Evolutionary conservation across 1,284 basidiomycete species (phyloP).

Genomic region (Sphagnurus paluster): DNA sequence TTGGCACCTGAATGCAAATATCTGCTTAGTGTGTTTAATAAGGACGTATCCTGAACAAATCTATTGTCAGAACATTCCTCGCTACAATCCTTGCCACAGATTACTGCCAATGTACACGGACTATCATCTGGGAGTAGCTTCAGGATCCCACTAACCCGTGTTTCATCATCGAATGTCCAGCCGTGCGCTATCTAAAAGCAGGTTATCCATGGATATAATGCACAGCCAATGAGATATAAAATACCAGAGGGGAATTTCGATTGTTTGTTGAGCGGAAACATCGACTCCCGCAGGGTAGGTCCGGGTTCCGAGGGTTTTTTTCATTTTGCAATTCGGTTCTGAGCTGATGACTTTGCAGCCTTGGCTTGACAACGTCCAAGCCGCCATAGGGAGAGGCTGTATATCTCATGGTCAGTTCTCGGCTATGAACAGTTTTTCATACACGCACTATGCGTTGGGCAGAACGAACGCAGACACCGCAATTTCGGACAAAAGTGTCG

Average conservation of each 20-base stretch:
- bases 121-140: conserved; percentile 34
- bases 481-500: conserved; percentile 31
- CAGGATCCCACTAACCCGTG: conserved; percentile 29
- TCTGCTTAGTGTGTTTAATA: conserved; percentile 16
- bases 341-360: conserved; percentile 16
- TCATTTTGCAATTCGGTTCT: too few species aligned
- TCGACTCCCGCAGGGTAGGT: too few species aligned
- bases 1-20: conserved; percentile 26
- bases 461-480: conserved; percentile 24
- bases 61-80: conserved; percentile 32
- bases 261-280: too few species aligned
- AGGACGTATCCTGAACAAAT: not conserved
- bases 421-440: too few species aligned
- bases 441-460: conserved; percentile 20
- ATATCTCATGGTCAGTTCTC: not conserved
- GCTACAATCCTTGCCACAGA: conserved; percentile 43
- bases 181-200: too few species aligned
- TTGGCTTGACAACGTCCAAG: conserved; percentile 19
- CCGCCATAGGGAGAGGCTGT: conserved; percentile 4
- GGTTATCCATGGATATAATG: too few species aligned
- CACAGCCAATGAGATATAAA: too few species aligned
- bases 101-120: conserved; percentile 44
- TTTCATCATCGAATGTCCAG: too few species aligned
- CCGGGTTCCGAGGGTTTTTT: too few species aligned
- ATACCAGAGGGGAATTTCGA: too few species aligned